These are phyloP conservation scores for Glycine latifolia DNA, from an alignment of 306 rosid genomes.

Conservation along the genomic window DNA sequence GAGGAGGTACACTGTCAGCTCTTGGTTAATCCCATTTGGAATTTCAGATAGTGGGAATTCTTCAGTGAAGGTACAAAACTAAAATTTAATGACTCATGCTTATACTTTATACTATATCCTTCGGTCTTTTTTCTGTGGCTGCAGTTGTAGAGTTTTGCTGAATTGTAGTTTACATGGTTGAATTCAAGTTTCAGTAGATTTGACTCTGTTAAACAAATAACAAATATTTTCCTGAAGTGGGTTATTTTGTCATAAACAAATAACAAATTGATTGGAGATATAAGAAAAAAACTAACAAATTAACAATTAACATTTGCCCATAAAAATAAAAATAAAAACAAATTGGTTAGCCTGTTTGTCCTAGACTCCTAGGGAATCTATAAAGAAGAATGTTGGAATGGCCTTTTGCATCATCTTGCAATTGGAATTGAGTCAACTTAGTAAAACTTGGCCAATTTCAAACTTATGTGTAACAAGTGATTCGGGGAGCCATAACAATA, in stretches of 20 bases:
- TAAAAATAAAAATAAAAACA: too few species aligned
- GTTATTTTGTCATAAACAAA: conserved; percentile 30
- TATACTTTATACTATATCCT: neutral
- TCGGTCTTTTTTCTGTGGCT: conserved; percentile 3
- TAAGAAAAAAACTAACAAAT: too few species aligned
- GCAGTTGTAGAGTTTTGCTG: neutral
- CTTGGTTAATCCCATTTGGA: conserved; percentile 70
- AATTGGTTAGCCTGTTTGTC: neutral
- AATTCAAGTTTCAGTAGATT: conserved; percentile 5
- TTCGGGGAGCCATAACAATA: too few species aligned
- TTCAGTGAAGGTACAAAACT: conserved; percentile 64
- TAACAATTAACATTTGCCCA: too few species aligned
- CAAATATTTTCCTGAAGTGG: conserved; percentile 21
- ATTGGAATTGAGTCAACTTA: too few species aligned
- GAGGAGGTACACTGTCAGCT: conserved; percentile 66
- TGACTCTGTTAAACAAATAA: conserved; percentile 6
- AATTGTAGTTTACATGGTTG: neutral
- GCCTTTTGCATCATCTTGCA: neutral
- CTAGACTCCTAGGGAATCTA: too few species aligned
- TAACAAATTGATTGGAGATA: too few species aligned
- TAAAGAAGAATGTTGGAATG: neutral
- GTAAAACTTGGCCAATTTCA: too few species aligned
- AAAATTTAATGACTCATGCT: conserved; percentile 20
- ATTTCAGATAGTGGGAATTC: conserved; percentile 86
- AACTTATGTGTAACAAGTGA: too few species aligned